phyloP scores from a whole-genome alignment of 2,329 filamentous ascomycete species.

The Tolypocladium ophioglossoides region DNA sequence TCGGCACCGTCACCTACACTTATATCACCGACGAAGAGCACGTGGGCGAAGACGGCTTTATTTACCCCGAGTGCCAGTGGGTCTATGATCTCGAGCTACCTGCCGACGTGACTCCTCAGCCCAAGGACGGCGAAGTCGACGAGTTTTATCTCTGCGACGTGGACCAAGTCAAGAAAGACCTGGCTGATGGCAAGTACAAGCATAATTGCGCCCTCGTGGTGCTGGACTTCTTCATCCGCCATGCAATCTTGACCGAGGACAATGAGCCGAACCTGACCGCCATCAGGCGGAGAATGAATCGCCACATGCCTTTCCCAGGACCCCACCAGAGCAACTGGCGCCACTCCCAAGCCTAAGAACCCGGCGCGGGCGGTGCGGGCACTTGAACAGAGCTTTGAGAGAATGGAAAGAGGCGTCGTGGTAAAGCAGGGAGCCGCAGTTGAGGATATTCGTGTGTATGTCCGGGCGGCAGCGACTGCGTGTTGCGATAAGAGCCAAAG shows the following conservation, averaged over 20 bases:
- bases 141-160: constrained; percentile 70
- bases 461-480: neutral
- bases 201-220: constrained; percentile 80
- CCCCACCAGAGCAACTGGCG: constrained; percentile 36
- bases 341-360: neutral
- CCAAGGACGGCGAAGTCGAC: constrained; percentile 83
- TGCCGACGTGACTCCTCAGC: constrained; percentile 55
- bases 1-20: constrained; percentile 73
- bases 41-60: constrained; percentile 68
- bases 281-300: constrained; percentile 66
- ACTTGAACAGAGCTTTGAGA: neutral
- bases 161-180: constrained; percentile 59
- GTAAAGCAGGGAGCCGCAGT: neutral
- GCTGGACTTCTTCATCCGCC: constrained; percentile 82
- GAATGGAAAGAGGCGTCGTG: neutral
- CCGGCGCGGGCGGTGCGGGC: neutral
- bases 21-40: constrained; percentile 66
- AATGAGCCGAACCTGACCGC: constrained; percentile 72
- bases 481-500: neutral
- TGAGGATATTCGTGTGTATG: neutral
- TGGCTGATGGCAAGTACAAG: constrained; percentile 73
- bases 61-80: constrained; percentile 89
- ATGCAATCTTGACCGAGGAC: constrained; percentile 66
- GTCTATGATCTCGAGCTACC: constrained; percentile 80
- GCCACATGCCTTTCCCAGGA: constrained; percentile 70